Conservation (phyloP, 2,329 filamentous ascomycete genomes). For the Microdochium nivale region DNA sequence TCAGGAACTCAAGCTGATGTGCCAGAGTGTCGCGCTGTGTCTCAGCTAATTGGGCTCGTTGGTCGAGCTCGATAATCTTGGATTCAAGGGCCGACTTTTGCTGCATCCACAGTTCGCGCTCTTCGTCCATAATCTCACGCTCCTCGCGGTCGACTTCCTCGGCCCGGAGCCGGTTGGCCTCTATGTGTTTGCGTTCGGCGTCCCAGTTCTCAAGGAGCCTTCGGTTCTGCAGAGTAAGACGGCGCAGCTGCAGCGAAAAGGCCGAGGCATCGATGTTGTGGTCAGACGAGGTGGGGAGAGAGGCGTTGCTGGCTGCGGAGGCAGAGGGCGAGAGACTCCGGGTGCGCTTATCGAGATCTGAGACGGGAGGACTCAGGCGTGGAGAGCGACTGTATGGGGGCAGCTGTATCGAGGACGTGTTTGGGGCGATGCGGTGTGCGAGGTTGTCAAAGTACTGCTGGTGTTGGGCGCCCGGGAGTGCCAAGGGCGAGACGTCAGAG, state of each 20-base stretch:
- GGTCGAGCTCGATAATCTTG: conserved; percentile 32
- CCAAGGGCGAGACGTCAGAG: conserved; percentile 25
- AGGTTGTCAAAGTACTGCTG: conserved; percentile 28
- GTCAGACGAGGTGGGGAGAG: conserved; percentile 10
- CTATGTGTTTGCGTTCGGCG: conserved; percentile 42
- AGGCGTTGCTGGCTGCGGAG: conserved; percentile 6
- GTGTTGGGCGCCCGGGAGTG: conserved; percentile 24
- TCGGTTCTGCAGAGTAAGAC: conserved; percentile 14
- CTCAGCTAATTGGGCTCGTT: conserved; percentile 17
- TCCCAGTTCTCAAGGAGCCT: conserved; percentile 38
- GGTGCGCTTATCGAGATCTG: conserved; percentile 8
- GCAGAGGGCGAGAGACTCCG: conserved; percentile 10
- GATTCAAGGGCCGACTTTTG: conserved; percentile 32
- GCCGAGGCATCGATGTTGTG: conserved; percentile 4
- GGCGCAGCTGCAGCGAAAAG: conserved; percentile 8
- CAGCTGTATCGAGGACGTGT: conserved; percentile 12
- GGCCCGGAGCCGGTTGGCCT: conserved; percentile 42
- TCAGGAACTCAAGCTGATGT: background rate
- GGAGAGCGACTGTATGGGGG: conserved; percentile 14
- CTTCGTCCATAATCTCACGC: conserved; percentile 42
- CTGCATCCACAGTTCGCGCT: conserved; percentile 35
- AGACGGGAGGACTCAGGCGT: conserved; percentile 11
- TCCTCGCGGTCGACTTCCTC: conserved; percentile 49
- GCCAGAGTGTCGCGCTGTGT: conserved; percentile 8
- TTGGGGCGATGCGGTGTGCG: conserved; percentile 11